phyloP scores from a whole-genome alignment of 1,284 basidiomycete species.

The Cutaneotrichosporon sp. region DNA sequence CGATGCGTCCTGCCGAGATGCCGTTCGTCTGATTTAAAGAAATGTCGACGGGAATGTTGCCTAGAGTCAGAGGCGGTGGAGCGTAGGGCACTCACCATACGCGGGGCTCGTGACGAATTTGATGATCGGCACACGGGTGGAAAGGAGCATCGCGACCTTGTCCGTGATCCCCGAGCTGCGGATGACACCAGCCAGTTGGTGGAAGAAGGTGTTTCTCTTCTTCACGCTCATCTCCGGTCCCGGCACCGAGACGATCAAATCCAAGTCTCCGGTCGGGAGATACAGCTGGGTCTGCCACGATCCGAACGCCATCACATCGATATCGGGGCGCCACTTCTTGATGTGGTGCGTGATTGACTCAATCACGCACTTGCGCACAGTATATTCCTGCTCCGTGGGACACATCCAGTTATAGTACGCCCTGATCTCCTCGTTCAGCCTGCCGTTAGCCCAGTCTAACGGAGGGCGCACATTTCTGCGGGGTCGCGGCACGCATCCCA shows the following conservation, averaged over 20 bases:
- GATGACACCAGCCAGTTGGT: conserved; percentile 49
- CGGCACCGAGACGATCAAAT: conserved; percentile 53
- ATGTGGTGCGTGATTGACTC: conserved; percentile 67
- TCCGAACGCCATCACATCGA: conserved; percentile 80
- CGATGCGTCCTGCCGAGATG: conserved; percentile 70
- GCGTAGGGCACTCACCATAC: conserved; percentile 46
- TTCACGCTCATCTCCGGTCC: conserved; percentile 35
- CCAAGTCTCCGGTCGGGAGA: conserved; percentile 72
- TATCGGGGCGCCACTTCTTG: conserved; percentile 65
- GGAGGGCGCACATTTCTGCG: conserved; percentile 64
- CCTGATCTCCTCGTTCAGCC: conserved; percentile 76
- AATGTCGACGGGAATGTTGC: conserved; percentile 80
- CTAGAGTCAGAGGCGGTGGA: conserved; percentile 41
- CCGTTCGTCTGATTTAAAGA: conserved; percentile 86
- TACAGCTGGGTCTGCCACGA: conserved; percentile 93
- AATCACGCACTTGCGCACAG: conserved; percentile 72
- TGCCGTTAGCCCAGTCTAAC: conserved; percentile 32
- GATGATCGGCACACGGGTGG: conserved; percentile 87
- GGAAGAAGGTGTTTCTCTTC: conserved; percentile 45
- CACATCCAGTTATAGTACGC: conserved; percentile 84
- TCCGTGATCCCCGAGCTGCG: conserved; percentile 52
- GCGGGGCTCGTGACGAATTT: conserved; percentile 71
- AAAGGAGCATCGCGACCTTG: conserved; percentile 73
- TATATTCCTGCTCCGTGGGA: conserved; percentile 78
- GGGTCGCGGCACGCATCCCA: conserved; percentile 73